Evolutionary conservation across 805 yeast species (phyloP).

Genomic region (Wickerhamiella kazuoi): DNA sequence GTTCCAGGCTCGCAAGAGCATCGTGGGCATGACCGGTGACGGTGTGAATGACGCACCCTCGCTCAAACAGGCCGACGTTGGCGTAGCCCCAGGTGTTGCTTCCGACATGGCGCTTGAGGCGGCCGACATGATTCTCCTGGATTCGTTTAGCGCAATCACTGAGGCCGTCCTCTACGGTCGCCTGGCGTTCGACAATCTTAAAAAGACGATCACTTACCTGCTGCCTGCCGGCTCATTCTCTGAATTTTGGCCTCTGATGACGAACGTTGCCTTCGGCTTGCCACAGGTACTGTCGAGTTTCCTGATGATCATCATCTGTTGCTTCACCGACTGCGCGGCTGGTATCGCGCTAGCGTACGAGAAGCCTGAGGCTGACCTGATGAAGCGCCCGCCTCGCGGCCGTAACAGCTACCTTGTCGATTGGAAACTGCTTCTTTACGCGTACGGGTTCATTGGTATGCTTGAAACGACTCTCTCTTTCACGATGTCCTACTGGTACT

Average conservation of each 20-base stretch:
- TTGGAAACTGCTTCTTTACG: conserved; percentile 25
- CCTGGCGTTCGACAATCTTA: conserved; percentile 52
- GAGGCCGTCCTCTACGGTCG: conserved; percentile 32
- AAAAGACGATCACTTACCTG: conserved; percentile 49
- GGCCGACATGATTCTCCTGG: conserved; percentile 59
- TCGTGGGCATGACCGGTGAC: conserved; percentile 97
- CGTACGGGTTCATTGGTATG: conserved; percentile 29
- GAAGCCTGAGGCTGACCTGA: conserved; percentile 26
- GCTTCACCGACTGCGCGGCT: conserved; percentile 31
- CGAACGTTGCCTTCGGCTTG: conserved; percentile 31
- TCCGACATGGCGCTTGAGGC: conserved; percentile 89
- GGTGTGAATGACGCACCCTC: conserved; percentile 97
- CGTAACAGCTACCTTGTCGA: conserved; percentile 27
- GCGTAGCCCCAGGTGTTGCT: conserved; percentile 73
- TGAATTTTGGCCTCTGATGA: conserved; percentile 33
- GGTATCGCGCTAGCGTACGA: conserved; percentile 31
- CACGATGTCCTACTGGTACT: conserved; percentile 22
- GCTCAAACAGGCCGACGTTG: conserved; percentile 79
- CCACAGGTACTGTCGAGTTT: conserved; percentile 34
- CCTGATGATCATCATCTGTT: conserved; percentile 33
- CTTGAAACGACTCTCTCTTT: conserved; percentile 26
- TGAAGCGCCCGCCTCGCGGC: conserved; percentile 27
- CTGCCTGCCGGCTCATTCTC: conserved; percentile 37
- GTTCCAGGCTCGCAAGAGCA: conserved; percentile 53
- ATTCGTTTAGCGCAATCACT: conserved; percentile 18